These are phyloP conservation scores for Diaporthe sp. DNA, from an alignment of 2,329 filamentous ascomycete genomes.

Conservation along the genomic window DNA sequence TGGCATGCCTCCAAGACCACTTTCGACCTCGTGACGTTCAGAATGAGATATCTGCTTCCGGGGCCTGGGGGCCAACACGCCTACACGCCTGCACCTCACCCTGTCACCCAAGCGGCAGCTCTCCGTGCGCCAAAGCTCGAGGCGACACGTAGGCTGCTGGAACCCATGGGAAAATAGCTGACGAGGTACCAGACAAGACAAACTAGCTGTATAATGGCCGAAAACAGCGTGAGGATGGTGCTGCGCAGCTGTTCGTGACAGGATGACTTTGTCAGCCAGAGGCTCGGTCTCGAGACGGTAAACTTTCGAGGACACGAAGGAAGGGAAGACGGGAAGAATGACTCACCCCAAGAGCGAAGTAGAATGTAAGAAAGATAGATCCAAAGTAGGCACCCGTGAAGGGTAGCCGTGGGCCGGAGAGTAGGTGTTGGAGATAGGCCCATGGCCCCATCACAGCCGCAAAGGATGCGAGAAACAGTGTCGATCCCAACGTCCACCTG, in stretches of 20 bases:
- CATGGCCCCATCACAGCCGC: slow-evolving; percentile 93
- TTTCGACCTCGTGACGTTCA: slow-evolving; percentile 7
- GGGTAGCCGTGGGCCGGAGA: slow-evolving; percentile 86
- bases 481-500: slow-evolving; percentile 95
- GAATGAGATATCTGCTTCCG: neutral
- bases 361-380: slow-evolving; percentile 89
- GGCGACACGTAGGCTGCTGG: slow-evolving; percentile 86
- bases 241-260: slow-evolving; percentile 76
- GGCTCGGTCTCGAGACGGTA: neutral
- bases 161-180: slow-evolving; percentile 98
- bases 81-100: slow-evolving; percentile 58
- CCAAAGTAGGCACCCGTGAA: slow-evolving; percentile 97
- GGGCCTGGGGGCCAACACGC: neutral
- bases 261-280: slow-evolving; percentile 43
- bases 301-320: slow-evolving; percentile 11
- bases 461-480: slow-evolving; percentile 92
- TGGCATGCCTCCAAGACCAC: neutral
- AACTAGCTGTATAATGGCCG: slow-evolving; percentile 85
- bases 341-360: slow-evolving; percentile 93
- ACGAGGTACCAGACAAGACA: slow-evolving; percentile 93
- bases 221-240: slow-evolving; percentile 86
- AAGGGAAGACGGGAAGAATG: slow-evolving; percentile 3
- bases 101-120: slow-evolving; percentile 89
- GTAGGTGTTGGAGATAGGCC: slow-evolving; percentile 85
- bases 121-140: slow-evolving; percentile 88